Base-by-base conservation (phyloP, 176 grass and related monocot species). In the Poa pratensis region DNA sequence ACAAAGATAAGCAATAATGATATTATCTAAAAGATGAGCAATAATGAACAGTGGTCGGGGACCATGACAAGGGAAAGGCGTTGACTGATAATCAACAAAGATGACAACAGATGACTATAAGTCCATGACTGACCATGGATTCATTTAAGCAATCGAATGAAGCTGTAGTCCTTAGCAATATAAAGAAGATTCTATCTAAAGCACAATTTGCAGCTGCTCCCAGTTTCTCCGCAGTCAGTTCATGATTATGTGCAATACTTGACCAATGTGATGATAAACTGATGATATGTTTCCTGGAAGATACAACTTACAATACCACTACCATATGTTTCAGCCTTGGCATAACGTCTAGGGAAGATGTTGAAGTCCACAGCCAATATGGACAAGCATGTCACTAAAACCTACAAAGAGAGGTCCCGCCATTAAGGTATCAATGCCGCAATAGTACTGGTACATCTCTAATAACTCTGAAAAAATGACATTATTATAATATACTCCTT, bases 351-450 rank as follows among this genome's bases (percentile, higher is more conserved):
- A 69, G 96, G 96, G 65, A 95, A 98, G 19, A 98, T 89, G 87
- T 92, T 90, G 85, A 98, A 98, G 77, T 98, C 93, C 72, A 98
- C 93, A 4, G 96, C 91, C 84, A 98, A 84, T 94, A 97, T 98
- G 78, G 89, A 92, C 84, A 98, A 87, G 84, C 96, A 98, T 89
- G 96, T 98, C 24, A 95, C 87, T 80, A 94, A 75, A 76, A 98
- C 91, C 93, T 98, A 90, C 49, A 88, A 61, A 49, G 45, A 22
- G 64, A 0, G 52, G 87, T 86, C 42, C 80, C 19, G 9, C 1
- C 61, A 87, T 61, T 75, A 59, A 59, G 55, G n/a, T 2, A 16
- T 50, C 5, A 24, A 32, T 35, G 62, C 24, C 76, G 54, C 14
- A 53, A 16, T 59, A 71, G 64, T 75, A 26, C 3, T 74, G 35